Evolutionary conservation across 2,329 filamentous ascomycete genomes (phyloP).

Genomic region (Zalaria sp.): DNA sequence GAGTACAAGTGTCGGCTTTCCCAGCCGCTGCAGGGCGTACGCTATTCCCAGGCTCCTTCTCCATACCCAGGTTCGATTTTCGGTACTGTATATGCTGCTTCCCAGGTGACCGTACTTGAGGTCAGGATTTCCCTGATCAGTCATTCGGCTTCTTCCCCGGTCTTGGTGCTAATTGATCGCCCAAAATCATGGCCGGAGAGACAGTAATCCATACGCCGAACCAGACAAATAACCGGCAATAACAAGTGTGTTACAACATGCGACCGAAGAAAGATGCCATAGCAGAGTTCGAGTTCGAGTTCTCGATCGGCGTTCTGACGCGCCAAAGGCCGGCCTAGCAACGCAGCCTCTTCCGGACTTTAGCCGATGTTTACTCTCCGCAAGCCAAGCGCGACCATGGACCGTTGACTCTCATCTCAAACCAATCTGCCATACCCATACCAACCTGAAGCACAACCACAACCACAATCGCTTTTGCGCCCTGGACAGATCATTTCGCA

Average conservation of each 20-base stretch:
- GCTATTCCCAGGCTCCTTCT: constrained; percentile 18
- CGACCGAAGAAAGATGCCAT: not conserved
- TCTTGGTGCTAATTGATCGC: constrained; percentile 2
- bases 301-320: no score
- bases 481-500: not conserved
- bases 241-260: not conserved
- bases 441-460: no score
- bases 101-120: constrained; percentile 42
- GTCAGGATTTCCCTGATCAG: constrained; percentile 35
- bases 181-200: constrained; percentile 6
- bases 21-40: constrained; percentile 13
- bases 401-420: no score
- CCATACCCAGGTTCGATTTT: constrained; percentile 36
- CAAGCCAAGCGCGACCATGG: no score
- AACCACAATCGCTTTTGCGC: no score
- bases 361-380: no score
- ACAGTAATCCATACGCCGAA: not conserved
- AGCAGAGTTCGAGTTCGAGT: no score
- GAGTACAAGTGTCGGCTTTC: constrained; percentile 10
- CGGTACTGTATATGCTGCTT: constrained; percentile 31
- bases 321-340: not conserved
- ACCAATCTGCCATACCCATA: no score
- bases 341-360: no score
- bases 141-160: constrained; percentile 36
- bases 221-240: no score